phyloP scores from a whole-genome alignment of 306 rosid species.

The Quercus parvula region DNA sequence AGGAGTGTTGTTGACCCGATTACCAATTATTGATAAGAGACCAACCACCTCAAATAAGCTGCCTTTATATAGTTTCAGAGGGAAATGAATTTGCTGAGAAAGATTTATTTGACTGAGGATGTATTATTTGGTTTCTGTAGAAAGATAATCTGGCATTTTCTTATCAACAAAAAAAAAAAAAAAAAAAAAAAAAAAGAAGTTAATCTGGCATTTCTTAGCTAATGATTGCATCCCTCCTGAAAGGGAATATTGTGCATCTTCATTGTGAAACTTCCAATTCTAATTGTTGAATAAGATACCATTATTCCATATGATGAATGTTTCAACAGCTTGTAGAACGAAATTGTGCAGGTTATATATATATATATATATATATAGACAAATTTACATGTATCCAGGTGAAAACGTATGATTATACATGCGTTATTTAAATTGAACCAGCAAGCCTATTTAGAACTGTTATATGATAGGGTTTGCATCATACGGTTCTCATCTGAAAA shows the following conservation, averaged over 20 bases:
- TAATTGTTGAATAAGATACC: neutral
- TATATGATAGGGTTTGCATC: neutral
- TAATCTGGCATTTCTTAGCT: neutral
- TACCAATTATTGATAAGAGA: slow-evolving; percentile 10
- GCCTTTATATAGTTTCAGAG: neutral
- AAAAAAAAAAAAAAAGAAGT: too few relatives aligned
- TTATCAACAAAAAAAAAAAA: too few relatives aligned
- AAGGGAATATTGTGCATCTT: neutral
- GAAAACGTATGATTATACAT: neutral
- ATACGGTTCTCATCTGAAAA: neutral
- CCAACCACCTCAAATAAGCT: neutral
- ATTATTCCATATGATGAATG: neutral
- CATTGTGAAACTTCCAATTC: neutral
- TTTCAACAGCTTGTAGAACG: neutral
- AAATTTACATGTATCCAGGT: neutral
- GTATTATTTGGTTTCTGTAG: neutral
- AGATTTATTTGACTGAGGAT: neutral
- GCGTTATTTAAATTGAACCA: neutral
- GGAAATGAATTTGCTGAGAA: neutral
- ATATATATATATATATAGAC: neutral
- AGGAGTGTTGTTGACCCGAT: slow-evolving; percentile 30
- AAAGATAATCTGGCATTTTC: neutral
- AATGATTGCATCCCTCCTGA: neutral
- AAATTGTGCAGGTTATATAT: neutral
- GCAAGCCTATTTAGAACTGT: neutral